A percentile compares a stretch with the other conserved stretches of the same genome.
Evolutionary conservation across 192 early-diverging fungal genomes (phyloP).

Genomic region (Hyaloraphidium curvatum): DNA sequence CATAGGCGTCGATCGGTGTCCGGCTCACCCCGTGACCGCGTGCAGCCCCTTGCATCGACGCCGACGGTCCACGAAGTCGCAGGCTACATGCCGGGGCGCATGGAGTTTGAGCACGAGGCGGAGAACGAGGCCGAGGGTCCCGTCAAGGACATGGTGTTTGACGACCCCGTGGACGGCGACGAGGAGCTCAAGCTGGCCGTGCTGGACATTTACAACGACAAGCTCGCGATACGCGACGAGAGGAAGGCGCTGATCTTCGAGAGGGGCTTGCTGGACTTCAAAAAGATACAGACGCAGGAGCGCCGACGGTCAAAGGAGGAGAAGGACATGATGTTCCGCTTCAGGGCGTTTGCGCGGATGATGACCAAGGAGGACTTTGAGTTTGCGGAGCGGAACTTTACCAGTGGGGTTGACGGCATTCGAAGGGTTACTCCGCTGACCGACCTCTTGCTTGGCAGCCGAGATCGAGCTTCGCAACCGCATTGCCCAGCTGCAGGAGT

Average conservation of each 20-base stretch:
- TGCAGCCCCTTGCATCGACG: constrained; percentile 51
- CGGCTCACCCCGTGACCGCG: constrained; percentile 4
- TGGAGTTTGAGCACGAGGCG: constrained; percentile 89
- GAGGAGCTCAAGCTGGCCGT: constrained; percentile 38
- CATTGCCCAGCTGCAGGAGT: constrained; percentile 76
- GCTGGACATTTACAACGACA: constrained; percentile 81
- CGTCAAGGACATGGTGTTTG: constrained; percentile 86
- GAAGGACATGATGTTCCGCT: constrained; percentile 55
- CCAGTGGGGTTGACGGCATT: not conserved
- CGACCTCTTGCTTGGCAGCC: not conserved
- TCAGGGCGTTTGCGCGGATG: constrained; percentile 73
- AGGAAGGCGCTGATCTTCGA: constrained; percentile 80
- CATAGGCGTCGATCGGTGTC: not conserved
- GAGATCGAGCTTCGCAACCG: constrained; percentile 33
- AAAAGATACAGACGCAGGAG: constrained; percentile 55
- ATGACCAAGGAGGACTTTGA: constrained; percentile 53
- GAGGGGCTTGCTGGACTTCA: constrained; percentile 69
- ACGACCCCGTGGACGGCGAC: constrained; percentile 60
- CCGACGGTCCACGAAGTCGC: constrained; percentile 91
- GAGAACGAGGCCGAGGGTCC: constrained; percentile 87
- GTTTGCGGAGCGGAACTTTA: not conserved
- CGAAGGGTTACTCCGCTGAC: not conserved
- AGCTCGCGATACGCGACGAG: constrained; percentile 58
- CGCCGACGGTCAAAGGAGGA: constrained; percentile 74
- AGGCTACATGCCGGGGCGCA: constrained; percentile 91